Evolutionary conservation across 257 asterid species (phyloP).

Genomic region (Solanum pimpinellifolium): DNA sequence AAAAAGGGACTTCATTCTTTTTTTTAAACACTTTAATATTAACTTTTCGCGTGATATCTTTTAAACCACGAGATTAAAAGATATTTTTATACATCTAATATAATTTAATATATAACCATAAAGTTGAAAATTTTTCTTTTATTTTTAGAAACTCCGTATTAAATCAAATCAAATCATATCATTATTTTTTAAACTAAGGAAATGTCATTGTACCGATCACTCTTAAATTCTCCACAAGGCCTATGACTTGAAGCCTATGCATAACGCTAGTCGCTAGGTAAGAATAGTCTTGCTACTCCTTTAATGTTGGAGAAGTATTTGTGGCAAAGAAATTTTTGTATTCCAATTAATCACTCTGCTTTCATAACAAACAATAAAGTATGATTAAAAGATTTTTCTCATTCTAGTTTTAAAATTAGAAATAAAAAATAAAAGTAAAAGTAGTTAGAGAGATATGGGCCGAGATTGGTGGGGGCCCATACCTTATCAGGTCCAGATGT

Average conservation of each 20-base stretch:
- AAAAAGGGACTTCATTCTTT: no score
- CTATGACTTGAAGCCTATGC: not conserved
- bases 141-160: no score
- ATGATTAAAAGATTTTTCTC: not conserved
- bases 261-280: not conserved
- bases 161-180: no score
- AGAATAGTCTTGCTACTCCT: not conserved
- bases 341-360: not conserved
- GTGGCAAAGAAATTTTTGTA: not conserved
- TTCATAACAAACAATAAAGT: not conserved
- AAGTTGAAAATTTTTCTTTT: no score
- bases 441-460: slow-evolving; percentile 32
- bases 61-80: not conserved
- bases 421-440: not conserved
- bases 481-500: slow-evolving; percentile 72
- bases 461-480: slow-evolving; percentile 53
- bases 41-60: accelerated
- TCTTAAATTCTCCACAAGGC: not conserved
- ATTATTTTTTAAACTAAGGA: not conserved
- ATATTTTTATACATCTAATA: no score
- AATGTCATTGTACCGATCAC: not conserved
- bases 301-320: not conserved
- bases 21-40: no score
- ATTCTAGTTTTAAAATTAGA: not conserved
- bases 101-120: no score